These are phyloP conservation scores for Malus sylvestris DNA, from an alignment of 306 rosid genomes.

Conservation along the genomic window DNA sequence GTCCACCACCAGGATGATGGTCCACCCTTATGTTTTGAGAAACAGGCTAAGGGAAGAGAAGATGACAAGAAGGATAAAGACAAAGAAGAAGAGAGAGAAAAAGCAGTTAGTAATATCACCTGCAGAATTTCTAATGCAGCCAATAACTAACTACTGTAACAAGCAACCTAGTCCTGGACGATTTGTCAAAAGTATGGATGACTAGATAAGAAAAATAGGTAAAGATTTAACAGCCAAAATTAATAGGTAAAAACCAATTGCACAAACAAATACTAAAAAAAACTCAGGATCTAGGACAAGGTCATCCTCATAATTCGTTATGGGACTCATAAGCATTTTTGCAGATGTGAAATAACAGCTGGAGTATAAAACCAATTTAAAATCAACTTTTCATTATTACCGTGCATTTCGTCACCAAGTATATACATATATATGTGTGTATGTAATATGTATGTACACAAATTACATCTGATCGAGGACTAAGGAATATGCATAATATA, in stretches of 20 bases:
- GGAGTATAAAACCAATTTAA: not conserved
- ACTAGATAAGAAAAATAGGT: not conserved
- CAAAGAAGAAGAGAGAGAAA: not conserved
- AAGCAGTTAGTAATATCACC: not conserved
- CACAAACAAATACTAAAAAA: not conserved
- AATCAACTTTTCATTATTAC: not conserved
- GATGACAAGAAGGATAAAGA: not conserved
- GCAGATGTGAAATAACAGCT: not conserved
- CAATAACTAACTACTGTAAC: not conserved
- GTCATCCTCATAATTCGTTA: not conserved
- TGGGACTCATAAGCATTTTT: not conserved
- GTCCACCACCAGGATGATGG: slow-evolving; percentile 98
- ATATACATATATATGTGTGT: not conserved
- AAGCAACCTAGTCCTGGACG: not conserved
- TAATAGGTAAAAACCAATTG: not conserved
- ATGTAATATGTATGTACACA: not conserved
- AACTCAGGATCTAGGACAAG: not conserved
- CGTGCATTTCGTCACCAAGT: not conserved
- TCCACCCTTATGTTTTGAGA: slow-evolving; percentile 85
- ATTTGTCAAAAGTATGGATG: not conserved
- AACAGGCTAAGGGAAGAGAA: slow-evolving; percentile 51
- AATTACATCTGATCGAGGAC: not conserved
- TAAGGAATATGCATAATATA: not conserved
- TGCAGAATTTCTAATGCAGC: not conserved
- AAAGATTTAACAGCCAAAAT: not conserved